phyloP scores from a whole-genome alignment of 2,329 filamentous ascomycete genomes.

The Pseudonectria foliicola region DNA sequence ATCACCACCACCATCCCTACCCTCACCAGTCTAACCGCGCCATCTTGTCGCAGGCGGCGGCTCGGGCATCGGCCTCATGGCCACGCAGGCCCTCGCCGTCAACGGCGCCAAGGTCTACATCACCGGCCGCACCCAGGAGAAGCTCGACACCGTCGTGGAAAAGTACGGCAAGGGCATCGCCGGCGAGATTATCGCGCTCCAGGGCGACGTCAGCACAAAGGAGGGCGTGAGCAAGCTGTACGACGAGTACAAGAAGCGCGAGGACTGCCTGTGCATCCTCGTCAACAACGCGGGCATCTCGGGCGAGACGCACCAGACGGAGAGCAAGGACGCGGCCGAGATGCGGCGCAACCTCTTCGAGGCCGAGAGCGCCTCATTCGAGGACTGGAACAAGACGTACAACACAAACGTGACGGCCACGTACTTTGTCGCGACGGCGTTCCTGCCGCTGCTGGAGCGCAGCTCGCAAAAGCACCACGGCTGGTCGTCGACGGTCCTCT shows the following conservation, averaged over 20 bases:
- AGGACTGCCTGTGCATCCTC: constrained; percentile 55
- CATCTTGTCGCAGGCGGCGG: constrained; percentile 35
- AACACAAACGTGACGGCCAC: constrained; percentile 67
- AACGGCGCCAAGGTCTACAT: constrained; percentile 68
- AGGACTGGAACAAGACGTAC: constrained; percentile 67
- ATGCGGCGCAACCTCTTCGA: constrained; percentile 62
- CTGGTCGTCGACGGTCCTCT: constrained; percentile 56
- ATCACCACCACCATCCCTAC: no score
- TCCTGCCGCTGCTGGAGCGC: constrained; percentile 55
- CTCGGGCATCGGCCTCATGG: constrained; percentile 63
- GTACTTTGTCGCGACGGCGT: constrained; percentile 57
- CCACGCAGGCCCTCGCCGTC: constrained; percentile 56
- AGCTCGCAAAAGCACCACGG: constrained; percentile 33
- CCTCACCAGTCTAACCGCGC: not conserved
- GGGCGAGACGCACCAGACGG: constrained; percentile 47
- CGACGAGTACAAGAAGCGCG: constrained; percentile 46
- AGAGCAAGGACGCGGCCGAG: constrained; percentile 42
- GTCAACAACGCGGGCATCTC: constrained; percentile 64
- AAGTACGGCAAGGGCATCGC: constrained; percentile 46
- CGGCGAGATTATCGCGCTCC: constrained; percentile 52
- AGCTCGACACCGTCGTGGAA: constrained; percentile 52
- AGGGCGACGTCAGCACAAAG: constrained; percentile 57
- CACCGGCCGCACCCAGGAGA: constrained; percentile 56
- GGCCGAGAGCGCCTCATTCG: constrained; percentile 46
- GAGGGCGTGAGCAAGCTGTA: constrained; percentile 51